Conservation (phyloP, 2,329 filamentous ascomycete species). For the Diaporthe ilicicola region DNA sequence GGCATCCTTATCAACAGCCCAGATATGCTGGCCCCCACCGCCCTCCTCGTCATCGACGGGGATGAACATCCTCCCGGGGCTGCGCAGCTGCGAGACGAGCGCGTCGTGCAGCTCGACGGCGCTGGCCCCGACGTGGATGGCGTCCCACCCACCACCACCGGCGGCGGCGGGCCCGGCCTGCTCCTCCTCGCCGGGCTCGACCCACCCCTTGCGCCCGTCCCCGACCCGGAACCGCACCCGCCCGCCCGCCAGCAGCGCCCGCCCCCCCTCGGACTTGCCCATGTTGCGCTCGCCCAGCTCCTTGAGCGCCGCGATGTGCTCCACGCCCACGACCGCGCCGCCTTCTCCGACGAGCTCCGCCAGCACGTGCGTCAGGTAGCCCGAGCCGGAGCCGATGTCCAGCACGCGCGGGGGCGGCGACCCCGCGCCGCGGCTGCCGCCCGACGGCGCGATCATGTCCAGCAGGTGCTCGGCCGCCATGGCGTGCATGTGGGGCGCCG, state of each 20-base stretch:
- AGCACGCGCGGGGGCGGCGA: slow-evolving; percentile 63
- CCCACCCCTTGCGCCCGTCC: slow-evolving; percentile 76
- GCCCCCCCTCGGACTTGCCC: slow-evolving; percentile 67
- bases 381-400: slow-evolving; percentile 79
- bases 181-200: slow-evolving; percentile 50
- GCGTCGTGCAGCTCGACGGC: slow-evolving; percentile 76
- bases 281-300: slow-evolving; percentile 73
- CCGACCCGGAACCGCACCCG: slow-evolving; percentile 77
- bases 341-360: slow-evolving; percentile 74
- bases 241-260: slow-evolving; percentile 67
- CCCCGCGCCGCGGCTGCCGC: not conserved
- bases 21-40: slow-evolving; percentile 70
- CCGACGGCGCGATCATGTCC: slow-evolving; percentile 50
- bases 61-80: slow-evolving; percentile 84
- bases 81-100: slow-evolving; percentile 79
- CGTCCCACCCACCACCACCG: slow-evolving; percentile 84
- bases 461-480: slow-evolving; percentile 60
- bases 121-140: slow-evolving; percentile 93
- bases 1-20: slow-evolving; percentile 76
- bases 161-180: no score
- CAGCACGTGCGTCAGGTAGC: slow-evolving; percentile 88
- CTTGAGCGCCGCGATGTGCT: slow-evolving; percentile 74
- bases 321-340: slow-evolving; percentile 72
- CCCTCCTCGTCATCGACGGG: slow-evolving; percentile 69
- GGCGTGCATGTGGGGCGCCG: slow-evolving; percentile 70